A percentile compares a stretch with the other conserved stretches of the same genome.
Conservation (phyloP, 169 alveolate genomes). For the Plasmodium blacklocki region DNA sequence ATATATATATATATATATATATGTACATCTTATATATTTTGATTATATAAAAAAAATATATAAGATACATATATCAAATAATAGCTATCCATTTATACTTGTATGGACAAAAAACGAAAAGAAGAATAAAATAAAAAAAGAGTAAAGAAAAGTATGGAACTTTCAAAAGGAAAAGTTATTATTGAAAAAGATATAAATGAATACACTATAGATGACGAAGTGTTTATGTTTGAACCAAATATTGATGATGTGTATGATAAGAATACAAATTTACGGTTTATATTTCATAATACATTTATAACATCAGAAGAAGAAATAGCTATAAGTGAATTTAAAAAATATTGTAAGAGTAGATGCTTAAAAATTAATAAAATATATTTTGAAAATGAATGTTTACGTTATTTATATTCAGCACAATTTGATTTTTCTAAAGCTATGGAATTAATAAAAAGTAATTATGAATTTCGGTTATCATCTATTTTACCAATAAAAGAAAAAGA, state of each 20-base stretch:
- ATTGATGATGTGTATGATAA: conserved; percentile 70
- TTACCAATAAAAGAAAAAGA: conserved; percentile 79
- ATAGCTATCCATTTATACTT: too few relatives aligned
- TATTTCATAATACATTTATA: conserved; percentile 79
- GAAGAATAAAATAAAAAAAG: too few relatives aligned
- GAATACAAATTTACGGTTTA: conserved; percentile 66
- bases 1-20: too few relatives aligned
- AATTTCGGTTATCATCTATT: conserved; percentile 76
- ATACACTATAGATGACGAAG: conserved; percentile 76
- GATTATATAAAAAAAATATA: too few relatives aligned
- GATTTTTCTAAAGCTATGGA: conserved; percentile 77
- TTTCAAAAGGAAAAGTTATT: conserved; percentile 64
- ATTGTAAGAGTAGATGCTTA: conserved; percentile 56
- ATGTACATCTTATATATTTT: too few relatives aligned
- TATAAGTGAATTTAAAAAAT: conserved; percentile 77
- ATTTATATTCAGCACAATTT: conserved; percentile 80
- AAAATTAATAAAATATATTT: conserved; percentile 65
- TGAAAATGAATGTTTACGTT: conserved; percentile 79
- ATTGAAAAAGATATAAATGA: conserved; percentile 68
- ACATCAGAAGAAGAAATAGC: conserved; percentile 76
- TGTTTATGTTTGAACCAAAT: conserved; percentile 78
- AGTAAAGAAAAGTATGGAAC: conserved; percentile 35
- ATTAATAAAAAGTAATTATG: conserved; percentile 72
- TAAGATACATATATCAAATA: too few relatives aligned
- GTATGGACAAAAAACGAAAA: too few relatives aligned